A percentile compares a stretch with the other conserved stretches of the same genome.
Evolutionary conservation across 139 green algal species (phyloP).

Genomic region (Monoraphidium neglectum): DNA sequence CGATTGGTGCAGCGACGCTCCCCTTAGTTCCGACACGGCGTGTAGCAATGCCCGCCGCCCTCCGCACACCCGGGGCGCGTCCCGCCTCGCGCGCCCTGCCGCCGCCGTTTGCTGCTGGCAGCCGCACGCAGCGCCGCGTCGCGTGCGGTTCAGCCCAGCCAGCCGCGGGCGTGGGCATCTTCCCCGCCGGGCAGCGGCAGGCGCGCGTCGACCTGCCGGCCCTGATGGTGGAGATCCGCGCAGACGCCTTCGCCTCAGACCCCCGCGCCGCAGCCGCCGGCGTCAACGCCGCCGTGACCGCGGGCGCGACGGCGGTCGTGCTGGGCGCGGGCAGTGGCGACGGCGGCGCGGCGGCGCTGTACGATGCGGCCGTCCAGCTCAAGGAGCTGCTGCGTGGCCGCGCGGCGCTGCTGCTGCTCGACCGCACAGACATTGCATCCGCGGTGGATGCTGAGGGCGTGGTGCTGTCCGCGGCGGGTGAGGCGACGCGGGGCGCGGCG

Average conservation of each 20-base stretch:
- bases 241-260: constrained; percentile 37
- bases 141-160: background rate
- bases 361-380: constrained; percentile 75
- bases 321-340: constrained; percentile 34
- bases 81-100: no score
- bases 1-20: background rate
- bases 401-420: constrained; percentile 78
- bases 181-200: constrained; percentile 68
- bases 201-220: constrained; percentile 71
- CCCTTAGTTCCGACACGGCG: background rate
- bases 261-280: background rate
- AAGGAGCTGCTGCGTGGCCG: constrained; percentile 74
- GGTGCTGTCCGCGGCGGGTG: constrained; percentile 73
- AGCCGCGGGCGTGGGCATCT: constrained; percentile 39
- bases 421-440: constrained; percentile 88
- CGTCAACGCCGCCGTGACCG: constrained; percentile 52
- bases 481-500: no score
- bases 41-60: background rate
- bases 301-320: constrained; percentile 67
- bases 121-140: background rate
- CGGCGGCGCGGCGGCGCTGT: constrained; percentile 62
- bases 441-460: constrained; percentile 86
- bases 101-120: no score
- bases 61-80: background rate
- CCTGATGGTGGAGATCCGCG: constrained; percentile 55